Base-by-base conservation (phyloP, 768 basidiomycete species). In the Leccinum variicolor region DNA sequence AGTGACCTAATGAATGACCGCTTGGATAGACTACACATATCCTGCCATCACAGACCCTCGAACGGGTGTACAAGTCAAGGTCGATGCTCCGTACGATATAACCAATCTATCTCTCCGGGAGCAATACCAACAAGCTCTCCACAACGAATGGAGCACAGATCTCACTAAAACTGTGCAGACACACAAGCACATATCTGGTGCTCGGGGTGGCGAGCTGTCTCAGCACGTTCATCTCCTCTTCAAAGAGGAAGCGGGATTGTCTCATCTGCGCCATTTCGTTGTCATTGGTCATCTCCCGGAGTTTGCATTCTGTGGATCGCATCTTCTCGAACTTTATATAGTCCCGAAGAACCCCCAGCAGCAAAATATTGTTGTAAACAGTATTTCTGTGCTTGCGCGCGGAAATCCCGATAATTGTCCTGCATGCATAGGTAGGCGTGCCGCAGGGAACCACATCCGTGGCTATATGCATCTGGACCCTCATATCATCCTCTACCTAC, bases 301-400 rank as follows among this genome's bases (percentile, higher is more conserved):
- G 52, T 63, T 63, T 17, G 61, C 64, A 10, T 63, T 54, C 56
- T 4, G 46, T 5, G 64, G 64, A 41, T 65, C 64, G 25, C 53
- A 65, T 10, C 64, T 61, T 31, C 64, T 65, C 34, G 64, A 65
- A n/a, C 58, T 65, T 4, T 60, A 53, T 54, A 7, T 65, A 1
- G 43, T 28, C 9, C 60, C 60, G 5, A 62, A 59, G 39, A 3
- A 56, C 7, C 10, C 6, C 4, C 19, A 31, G 5, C 14, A 43
- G 4, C 11, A 26, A 9, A 0, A 29, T 0, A 9, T 3, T 13
- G 52, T 66, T 19, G 50, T 65, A 5, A 66, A 65, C 58, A 66
- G 26, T 25, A 52, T 57, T 39, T 60, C 58, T 0, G 64, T 66
- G 4, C 54, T 65, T 6, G 58, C 48, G 3, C 64, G 64, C 1